Conservation (phyloP, 2,329 filamentous ascomycete genomes). For the Colletotrichum ledebouriae region DNA sequence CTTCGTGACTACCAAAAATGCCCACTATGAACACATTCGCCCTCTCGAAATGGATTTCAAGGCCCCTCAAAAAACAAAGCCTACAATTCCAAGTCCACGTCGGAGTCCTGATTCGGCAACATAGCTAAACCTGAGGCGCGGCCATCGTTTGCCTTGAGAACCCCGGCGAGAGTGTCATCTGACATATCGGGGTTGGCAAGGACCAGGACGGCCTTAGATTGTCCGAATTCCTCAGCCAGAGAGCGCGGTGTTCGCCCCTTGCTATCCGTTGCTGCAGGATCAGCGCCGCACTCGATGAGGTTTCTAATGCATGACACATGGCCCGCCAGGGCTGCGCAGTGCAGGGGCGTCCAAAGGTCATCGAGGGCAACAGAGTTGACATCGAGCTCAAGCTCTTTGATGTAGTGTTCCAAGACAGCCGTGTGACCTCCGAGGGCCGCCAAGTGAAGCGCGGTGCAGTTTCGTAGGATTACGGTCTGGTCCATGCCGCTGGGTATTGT, state of each 20-base stretch:
- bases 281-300: slow-evolving; percentile 26
- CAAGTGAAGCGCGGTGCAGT: slow-evolving; percentile 23
- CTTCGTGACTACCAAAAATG: no score
- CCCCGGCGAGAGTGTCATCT: no score
- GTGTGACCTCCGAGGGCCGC: slow-evolving; percentile 5
- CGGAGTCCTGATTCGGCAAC: no score
- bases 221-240: not conserved
- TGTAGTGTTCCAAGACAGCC: not conserved
- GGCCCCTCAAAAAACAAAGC: no score
- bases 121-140: no score
- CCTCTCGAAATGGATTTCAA: no score
- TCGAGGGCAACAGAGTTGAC: slow-evolving; percentile 5
- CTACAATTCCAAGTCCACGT: no score
- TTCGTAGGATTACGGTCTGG: not conserved
- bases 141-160: no score
- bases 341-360: slow-evolving; percentile 18
- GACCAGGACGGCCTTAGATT: no score
- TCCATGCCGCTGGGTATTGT: not conserved
- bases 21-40: no score
- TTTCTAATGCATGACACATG: not conserved
- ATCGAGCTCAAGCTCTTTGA: not conserved
- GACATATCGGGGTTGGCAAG: no score
- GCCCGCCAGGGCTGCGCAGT: slow-evolving; percentile 12
- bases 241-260: slow-evolving; percentile 9
- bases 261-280: not conserved